Evolutionary conservation across 176 grass and related monocot species (phyloP).

Genomic region (Carex scoparia): DNA sequence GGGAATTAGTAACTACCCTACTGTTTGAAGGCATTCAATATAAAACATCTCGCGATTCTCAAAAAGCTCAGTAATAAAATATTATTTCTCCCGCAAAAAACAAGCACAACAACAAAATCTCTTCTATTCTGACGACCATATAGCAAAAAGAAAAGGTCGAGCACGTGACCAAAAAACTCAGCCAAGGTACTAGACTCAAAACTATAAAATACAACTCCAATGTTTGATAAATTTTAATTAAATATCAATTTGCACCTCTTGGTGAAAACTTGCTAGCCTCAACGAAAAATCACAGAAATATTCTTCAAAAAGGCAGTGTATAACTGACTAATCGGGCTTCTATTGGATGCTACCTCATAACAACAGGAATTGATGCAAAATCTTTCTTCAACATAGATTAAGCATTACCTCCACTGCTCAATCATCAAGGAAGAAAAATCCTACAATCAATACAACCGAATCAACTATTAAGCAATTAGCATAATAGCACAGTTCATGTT

Average conservation of each 20-base stretch:
- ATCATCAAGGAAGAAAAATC: conserved; percentile 11
- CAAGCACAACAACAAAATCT: conserved; percentile 9
- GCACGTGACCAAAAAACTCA: conserved; percentile 6
- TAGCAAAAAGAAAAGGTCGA: not conserved
- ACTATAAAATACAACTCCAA: conserved; percentile 5
- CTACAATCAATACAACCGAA: not conserved
- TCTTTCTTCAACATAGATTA: not conserved
- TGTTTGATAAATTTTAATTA: not conserved
- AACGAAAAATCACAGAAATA: not conserved
- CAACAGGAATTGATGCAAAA: not conserved
- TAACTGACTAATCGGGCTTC: not conserved
- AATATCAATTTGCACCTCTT: conserved; percentile 20
- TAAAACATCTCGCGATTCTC: not conserved
- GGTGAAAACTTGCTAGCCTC: conserved; percentile 21
- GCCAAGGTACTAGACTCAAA: conserved; percentile 11
- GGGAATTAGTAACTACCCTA: not conserved
- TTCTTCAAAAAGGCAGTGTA: conserved; percentile 9
- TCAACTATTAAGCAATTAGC: not conserved
- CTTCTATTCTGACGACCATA: not conserved
- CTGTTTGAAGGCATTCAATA: not conserved
- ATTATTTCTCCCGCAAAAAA: conserved; percentile 10
- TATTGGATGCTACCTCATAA: conserved; percentile 12
- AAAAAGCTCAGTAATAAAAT: not conserved
- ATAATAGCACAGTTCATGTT: not conserved
- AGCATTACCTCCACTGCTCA: not conserved